Conservation (phyloP, 2,329 filamentous ascomycete species). For the Ophiobolus disseminans region DNA sequence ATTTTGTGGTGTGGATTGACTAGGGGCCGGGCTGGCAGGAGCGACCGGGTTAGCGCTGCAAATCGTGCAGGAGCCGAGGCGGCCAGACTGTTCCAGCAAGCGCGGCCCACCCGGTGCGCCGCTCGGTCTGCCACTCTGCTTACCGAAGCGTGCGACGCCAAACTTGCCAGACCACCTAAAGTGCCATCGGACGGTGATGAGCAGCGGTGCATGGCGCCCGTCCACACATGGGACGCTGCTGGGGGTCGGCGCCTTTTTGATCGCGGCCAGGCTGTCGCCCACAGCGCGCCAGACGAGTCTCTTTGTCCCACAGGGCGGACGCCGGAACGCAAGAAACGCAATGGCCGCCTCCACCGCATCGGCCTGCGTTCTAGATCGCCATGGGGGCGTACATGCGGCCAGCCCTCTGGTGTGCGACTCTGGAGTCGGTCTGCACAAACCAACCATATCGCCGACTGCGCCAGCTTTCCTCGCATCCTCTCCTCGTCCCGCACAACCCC, state of each 20-base stretch:
- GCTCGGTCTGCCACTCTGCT: too few species aligned
- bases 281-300: neutral
- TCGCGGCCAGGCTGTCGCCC: neutral
- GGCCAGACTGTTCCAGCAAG: constrained; percentile 30
- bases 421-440: constrained; percentile 23
- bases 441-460: constrained; percentile 35
- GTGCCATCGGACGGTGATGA: neutral
- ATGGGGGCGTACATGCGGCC: constrained; percentile 30
- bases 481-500: constrained; percentile 28
- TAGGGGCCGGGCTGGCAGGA: constrained; percentile 1
- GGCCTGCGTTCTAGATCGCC: constrained; percentile 44
- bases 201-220: too few species aligned
- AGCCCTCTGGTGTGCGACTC: constrained; percentile 35
- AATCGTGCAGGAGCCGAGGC: constrained; percentile 26
- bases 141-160: constrained; percentile 7
- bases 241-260: neutral
- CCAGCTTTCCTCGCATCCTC: constrained; percentile 33
- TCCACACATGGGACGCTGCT: too few species aligned
- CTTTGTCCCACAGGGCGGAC: neutral
- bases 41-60: constrained; percentile 22
- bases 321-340: constrained; percentile 24
- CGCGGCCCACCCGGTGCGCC: constrained; percentile 21
- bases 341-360: constrained; percentile 29
- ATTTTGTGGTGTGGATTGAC: neutral
- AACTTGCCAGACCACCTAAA: neutral